Evolutionary conservation across 352 stramenopile species (phyloP).

Genomic region (Globisporangium lucens): DNA sequence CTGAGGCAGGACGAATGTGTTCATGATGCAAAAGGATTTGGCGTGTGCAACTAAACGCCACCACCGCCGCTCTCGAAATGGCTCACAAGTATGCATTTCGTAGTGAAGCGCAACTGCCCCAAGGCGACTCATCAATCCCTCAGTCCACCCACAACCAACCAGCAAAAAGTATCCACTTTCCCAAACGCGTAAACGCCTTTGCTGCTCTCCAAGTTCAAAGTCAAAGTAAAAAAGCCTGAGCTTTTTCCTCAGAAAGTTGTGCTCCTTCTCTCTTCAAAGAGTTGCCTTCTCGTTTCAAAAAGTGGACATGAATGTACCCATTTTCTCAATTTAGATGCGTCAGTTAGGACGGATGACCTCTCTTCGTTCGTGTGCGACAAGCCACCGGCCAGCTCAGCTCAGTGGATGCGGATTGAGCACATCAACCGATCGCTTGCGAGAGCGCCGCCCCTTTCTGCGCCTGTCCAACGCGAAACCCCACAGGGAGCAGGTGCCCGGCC

Average conservation of each 20-base stretch:
- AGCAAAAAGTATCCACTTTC: not conserved
- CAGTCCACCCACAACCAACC: not conserved
- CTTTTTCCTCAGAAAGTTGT: not conserved
- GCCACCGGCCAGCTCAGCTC: not conserved
- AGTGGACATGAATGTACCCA: not conserved
- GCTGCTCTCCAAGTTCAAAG: not conserved
- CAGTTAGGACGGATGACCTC: not conserved
- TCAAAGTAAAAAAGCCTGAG: not conserved
- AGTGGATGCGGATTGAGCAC: not conserved
- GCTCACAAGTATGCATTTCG: not conserved
- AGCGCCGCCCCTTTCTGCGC: not conserved
- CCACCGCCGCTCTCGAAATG: not conserved
- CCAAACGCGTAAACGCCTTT: not conserved
- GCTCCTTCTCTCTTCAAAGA: not conserved
- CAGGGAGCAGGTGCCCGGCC: not conserved
- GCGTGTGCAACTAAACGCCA: too few species aligned
- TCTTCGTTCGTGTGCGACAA: not conserved
- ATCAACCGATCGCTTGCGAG: not conserved
- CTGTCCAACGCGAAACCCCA: conserved; percentile 1
- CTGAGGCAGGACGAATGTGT: not conserved
- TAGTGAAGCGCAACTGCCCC: not conserved
- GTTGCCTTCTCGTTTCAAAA: not conserved
- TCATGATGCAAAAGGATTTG: too few species aligned
- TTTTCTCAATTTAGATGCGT: not conserved
- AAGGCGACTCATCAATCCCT: not conserved